These are phyloP conservation scores for Aspergillus mulundensis DNA, from an alignment of 495 filamentous ascomycete genomes.

Conservation along the genomic window DNA sequence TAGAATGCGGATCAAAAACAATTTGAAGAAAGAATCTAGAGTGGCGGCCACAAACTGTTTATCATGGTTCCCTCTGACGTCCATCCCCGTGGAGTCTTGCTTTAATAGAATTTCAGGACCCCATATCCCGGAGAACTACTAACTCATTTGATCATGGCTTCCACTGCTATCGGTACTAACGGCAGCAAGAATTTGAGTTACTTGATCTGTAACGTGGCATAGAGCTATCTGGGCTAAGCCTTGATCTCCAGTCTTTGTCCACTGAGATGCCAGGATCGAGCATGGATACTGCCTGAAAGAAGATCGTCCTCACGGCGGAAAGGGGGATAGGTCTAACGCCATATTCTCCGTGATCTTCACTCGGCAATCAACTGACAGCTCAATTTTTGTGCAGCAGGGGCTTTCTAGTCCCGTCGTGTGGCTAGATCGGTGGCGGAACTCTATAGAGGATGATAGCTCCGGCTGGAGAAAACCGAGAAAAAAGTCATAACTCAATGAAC, in stretches of 20 bases:
- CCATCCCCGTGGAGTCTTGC: not conserved
- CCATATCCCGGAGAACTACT: conserved; percentile 6
- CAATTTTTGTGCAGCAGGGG: not conserved
- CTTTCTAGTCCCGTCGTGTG: not conserved
- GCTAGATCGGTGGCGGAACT: conserved; percentile 10
- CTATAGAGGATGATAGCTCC: not conserved
- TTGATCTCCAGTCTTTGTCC: conserved; percentile 4
- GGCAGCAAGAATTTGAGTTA: not conserved
- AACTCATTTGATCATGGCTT: conserved; percentile 8
- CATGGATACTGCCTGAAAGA: conserved; percentile 13
- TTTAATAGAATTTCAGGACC: conserved; percentile 9
- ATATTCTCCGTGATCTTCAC: conserved; percentile 2
- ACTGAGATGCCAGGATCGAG: not conserved
- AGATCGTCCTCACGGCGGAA: conserved; percentile 5
- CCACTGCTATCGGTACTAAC: conserved; percentile 5
- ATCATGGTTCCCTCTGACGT: not conserved
- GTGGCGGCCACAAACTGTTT: not conserved
- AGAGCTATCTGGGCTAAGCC: conserved; percentile 11
- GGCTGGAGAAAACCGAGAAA: not conserved
- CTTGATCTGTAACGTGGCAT: conserved; percentile 13
- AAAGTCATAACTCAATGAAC: not conserved
- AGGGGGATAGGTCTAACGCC: not conserved
- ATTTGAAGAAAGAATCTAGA: not conserved
- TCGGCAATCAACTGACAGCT: conserved; percentile 14
- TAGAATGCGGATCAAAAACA: not conserved